Percentiles rank a stretch among this genome's conserved stretches.
These are phyloP conservation scores for Apiospora kogelbergensis DNA, from an alignment of 2,329 filamentous ascomycete genomes.

Conservation along the genomic window DNA sequence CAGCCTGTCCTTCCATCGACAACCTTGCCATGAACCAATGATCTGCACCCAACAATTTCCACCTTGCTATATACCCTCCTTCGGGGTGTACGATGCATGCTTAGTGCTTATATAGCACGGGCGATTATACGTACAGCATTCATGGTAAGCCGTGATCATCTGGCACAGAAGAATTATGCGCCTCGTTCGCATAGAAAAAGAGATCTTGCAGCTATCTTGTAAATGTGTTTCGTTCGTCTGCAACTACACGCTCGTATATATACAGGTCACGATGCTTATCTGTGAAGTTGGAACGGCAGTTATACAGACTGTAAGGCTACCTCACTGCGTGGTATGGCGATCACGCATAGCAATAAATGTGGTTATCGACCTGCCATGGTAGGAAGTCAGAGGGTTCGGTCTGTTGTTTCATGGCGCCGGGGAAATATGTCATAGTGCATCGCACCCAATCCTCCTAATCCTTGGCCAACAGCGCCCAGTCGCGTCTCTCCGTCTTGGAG, in stretches of 20 bases:
- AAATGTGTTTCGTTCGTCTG: background rate
- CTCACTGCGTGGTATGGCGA: background rate
- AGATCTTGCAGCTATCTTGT: background rate
- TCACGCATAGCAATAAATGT: background rate
- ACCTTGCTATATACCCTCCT: background rate
- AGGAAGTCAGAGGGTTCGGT: background rate
- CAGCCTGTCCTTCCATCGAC: background rate
- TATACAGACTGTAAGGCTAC: background rate
- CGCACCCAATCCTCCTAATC: background rate
- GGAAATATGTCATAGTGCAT: conserved; percentile 7
- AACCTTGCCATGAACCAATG: background rate
- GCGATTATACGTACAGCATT: background rate
- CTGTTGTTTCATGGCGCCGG: background rate
- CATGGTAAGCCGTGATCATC: background rate
- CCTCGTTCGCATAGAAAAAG: background rate
- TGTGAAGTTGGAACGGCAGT: background rate
- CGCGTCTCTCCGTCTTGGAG: background rate
- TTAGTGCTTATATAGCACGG: background rate
- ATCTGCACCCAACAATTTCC: background rate
- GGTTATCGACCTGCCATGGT: background rate
- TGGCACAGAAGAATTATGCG: background rate
- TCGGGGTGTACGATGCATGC: background rate
- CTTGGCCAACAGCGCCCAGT: conserved; percentile 5
- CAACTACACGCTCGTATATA: background rate
- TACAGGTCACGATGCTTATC: no score